Percentiles rank a stretch among this genome's conserved stretches.
These are phyloP conservation scores for Tolypocladium cylindrosporum DNA, from an alignment of 2,329 filamentous ascomycete species.

Conservation along the genomic window DNA sequence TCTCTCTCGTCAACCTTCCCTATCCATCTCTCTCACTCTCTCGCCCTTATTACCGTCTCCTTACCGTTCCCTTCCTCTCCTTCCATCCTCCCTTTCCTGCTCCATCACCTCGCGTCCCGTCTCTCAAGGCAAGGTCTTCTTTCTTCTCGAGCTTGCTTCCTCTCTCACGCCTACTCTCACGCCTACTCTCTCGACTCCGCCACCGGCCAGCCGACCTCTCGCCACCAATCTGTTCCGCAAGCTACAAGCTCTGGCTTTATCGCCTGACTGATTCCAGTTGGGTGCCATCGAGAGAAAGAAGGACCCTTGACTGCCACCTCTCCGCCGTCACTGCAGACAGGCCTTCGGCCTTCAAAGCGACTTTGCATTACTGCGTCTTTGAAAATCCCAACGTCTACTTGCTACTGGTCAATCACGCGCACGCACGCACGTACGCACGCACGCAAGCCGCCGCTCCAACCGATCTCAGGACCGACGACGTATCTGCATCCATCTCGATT, in stretches of 20 bases:
- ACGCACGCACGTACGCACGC: neutral
- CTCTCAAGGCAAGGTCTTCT: slow-evolving; percentile 21
- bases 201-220: slow-evolving; percentile 8
- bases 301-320: slow-evolving; percentile 5
- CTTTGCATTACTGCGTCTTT: neutral
- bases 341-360: neutral
- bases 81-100: slow-evolving; percentile 12
- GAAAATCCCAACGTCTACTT: neutral
- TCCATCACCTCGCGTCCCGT: slow-evolving; percentile 4
- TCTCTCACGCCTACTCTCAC: neutral
- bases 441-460: neutral
- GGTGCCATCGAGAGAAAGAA: slow-evolving; percentile 23
- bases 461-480: neutral
- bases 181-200: neutral
- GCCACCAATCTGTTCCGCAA: slow-evolving; percentile 9
- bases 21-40: slow-evolving; percentile 15
- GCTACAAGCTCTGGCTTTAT: slow-evolving; percentile 7
- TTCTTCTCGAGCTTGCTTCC: slow-evolving; percentile 23
- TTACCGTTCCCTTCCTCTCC: slow-evolving; percentile 15
- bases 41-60: slow-evolving; percentile 12
- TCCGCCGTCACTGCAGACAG: neutral
- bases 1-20: slow-evolving; percentile 10
- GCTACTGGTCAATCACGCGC: neutral
- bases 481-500: neutral
- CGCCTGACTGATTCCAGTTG: slow-evolving; percentile 9